Percentiles rank a stretch among this genome's conserved stretches.
Evolutionary conservation across 2,329 filamentous ascomycete species (phyloP).

Genomic region (Tetracladium maxilliforme): DNA sequence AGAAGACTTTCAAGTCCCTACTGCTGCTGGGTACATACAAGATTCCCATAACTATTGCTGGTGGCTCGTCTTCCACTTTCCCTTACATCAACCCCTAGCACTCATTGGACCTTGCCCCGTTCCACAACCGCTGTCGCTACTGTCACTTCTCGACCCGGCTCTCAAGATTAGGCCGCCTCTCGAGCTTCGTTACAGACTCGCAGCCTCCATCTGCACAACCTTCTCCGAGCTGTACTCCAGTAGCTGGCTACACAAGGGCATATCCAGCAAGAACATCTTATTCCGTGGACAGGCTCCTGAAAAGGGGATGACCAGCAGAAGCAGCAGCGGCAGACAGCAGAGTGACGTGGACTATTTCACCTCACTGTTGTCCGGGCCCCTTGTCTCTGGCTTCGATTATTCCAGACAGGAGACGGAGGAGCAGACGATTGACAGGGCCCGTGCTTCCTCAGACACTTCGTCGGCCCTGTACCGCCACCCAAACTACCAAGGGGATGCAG

Average conservation of each 20-base stretch:
- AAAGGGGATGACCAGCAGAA: no score
- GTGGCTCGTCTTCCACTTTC: no score
- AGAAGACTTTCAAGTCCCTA: no score
- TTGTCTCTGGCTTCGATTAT: constrained; percentile 3
- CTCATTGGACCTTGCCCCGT: no score
- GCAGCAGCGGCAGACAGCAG: no score
- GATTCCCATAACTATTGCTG: no score
- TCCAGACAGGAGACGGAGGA: constrained; percentile 3
- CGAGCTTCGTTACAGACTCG: no score
- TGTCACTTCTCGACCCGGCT: not conserved
- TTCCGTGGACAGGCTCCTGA: constrained; percentile 3
- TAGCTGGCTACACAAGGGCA: constrained; percentile 5
- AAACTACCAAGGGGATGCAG: constrained; percentile 3
- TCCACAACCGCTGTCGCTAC: not conserved
- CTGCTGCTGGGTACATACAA: no score
- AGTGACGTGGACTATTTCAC: no score
- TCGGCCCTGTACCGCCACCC: constrained; percentile 3
- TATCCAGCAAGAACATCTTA: constrained; percentile 6
- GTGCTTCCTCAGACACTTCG: constrained; percentile 1
- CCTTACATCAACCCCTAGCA: no score
- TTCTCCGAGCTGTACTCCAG: constrained; percentile 1
- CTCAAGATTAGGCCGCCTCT: constrained; percentile 1
- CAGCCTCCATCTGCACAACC: no score
- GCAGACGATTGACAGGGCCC: constrained; percentile 1
- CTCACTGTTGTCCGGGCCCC: no score